Evolutionary conservation across 345 rosid genomes (phyloP).

Genomic region (Barbarea vulgaris): DNA sequence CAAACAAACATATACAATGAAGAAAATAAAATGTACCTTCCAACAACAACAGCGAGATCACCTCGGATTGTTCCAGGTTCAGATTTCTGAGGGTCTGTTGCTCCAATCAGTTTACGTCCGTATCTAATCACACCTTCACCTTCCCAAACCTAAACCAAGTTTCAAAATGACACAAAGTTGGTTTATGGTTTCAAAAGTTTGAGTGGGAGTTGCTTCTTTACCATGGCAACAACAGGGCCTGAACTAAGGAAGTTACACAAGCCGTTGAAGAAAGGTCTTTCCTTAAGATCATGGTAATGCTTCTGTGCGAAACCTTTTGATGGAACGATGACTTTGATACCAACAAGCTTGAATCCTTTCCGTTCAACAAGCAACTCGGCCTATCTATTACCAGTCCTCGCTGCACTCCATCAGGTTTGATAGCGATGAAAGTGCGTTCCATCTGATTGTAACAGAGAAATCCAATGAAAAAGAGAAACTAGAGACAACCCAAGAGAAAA

Average conservation of each 20-base stretch:
- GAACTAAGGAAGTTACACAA: slow-evolving; percentile 94
- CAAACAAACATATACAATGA: background rate
- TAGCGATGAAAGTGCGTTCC: slow-evolving; percentile 96
- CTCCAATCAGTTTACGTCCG: slow-evolving; percentile 84
- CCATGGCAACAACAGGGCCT: slow-evolving; percentile 93
- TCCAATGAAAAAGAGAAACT: background rate
- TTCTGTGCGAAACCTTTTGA: slow-evolving; percentile 76
- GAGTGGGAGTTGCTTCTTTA: slow-evolving; percentile 34
- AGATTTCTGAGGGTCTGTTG: slow-evolving; percentile 92
- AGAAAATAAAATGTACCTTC: slow-evolving; percentile 52
- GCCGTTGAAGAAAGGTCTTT: slow-evolving; percentile 85
- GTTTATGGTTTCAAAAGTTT: background rate
- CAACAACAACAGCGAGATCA: slow-evolving; percentile 81
- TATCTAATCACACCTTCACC: slow-evolving; percentile 88
- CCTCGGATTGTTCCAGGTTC: slow-evolving; percentile 95
- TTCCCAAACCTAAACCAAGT: slow-evolving; percentile 80
- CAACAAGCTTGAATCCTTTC: slow-evolving; percentile 94
- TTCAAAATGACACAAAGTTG: background rate
- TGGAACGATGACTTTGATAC: slow-evolving; percentile 69
- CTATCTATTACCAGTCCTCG: slow-evolving; percentile 79
- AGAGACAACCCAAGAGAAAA: background rate
- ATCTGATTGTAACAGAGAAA: slow-evolving; percentile 44
- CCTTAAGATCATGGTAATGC: slow-evolving; percentile 81
- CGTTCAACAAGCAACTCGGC: slow-evolving; percentile 49
- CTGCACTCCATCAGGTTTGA: slow-evolving; percentile 98